These are phyloP conservation scores for Diospyros kaki DNA, from an alignment of 148 eudicot species.

Conservation along the genomic window DNA sequence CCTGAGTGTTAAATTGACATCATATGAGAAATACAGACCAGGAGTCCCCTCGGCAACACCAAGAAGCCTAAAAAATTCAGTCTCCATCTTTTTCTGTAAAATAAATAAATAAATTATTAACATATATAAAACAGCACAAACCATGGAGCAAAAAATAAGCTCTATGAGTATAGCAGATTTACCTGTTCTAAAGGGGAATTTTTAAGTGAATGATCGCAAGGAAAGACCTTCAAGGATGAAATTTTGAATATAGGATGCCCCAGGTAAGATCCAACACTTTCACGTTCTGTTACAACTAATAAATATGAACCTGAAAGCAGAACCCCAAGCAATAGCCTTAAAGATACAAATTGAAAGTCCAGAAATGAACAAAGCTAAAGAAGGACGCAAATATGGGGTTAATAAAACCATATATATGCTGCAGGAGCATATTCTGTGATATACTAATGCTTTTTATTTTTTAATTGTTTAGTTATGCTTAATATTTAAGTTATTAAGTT, in stretches of 20 bases:
- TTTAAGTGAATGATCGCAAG: slow-evolving; percentile 82
- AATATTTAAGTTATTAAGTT: no score
- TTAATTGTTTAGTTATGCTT: no score
- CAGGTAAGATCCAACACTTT: slow-evolving; percentile 81
- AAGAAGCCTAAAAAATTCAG: slow-evolving; percentile 65
- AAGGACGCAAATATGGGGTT: not conserved
- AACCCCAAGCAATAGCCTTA: not conserved
- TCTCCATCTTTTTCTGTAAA: slow-evolving; percentile 88
- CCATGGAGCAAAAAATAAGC: not conserved
- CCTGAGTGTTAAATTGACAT: slow-evolving; percentile 92
- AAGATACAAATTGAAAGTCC: not conserved
- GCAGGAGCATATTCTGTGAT: no score
- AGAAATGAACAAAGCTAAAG: slow-evolving; percentile 1
- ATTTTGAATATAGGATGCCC: slow-evolving; percentile 85
- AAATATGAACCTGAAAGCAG: slow-evolving; percentile 71
- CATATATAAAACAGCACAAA: slow-evolving; percentile 13
- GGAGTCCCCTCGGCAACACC: slow-evolving; percentile 67
- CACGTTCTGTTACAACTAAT: slow-evolving; percentile 75
- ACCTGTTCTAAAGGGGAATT: slow-evolving; percentile 81
- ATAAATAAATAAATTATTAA: slow-evolving; percentile 7
- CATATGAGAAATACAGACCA: slow-evolving; percentile 87
- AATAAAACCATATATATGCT: not conserved
- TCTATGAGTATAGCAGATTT: slow-evolving; percentile 1
- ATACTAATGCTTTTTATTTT: no score
- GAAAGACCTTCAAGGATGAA: slow-evolving; percentile 70